phyloP scores from a whole-genome alignment of 352 stramenopile genomes.

The Phytophthora capsici region DNA sequence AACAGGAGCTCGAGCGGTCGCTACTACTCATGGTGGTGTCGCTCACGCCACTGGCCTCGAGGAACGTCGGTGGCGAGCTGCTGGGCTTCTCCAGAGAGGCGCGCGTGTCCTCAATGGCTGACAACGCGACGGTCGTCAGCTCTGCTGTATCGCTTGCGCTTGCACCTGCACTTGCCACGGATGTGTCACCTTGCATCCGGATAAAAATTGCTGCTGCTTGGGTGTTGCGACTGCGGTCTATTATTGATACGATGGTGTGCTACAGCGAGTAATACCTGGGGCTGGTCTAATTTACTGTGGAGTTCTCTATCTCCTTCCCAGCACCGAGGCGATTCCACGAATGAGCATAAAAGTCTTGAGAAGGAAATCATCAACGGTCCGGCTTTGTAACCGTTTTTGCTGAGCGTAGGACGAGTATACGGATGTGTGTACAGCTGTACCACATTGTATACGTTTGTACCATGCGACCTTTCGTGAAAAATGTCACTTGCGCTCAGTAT shows the following conservation, averaged over 20 bases:
- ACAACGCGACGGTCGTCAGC: constrained; percentile 22
- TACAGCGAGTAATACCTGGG: not conserved
- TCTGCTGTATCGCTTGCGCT: constrained; percentile 25
- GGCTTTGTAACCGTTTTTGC: constrained; percentile 23
- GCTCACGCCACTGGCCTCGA: constrained; percentile 41
- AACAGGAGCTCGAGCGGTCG: constrained; percentile 40
- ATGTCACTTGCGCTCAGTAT: constrained; percentile 21
- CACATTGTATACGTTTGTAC: not conserved
- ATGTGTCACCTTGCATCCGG: constrained; percentile 29
- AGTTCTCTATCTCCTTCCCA: constrained; percentile 12
- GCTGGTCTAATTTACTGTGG: not conserved
- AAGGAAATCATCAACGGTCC: constrained; percentile 23
- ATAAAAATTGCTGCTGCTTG: not conserved
- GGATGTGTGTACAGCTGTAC: not conserved
- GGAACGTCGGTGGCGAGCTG: constrained; percentile 10
- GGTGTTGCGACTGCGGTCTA: not conserved
- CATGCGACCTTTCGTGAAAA: not conserved
- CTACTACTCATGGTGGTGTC: constrained; percentile 54
- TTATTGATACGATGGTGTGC: not conserved
- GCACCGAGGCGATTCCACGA: constrained; percentile 34
- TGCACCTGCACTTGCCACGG: constrained; percentile 23
- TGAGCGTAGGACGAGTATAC: constrained; percentile 15
- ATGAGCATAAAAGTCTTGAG: constrained; percentile 26
- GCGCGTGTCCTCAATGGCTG: constrained; percentile 26
- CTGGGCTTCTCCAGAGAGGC: constrained; percentile 12